Percentiles rank a stretch among this genome's conserved stretches.
Evolutionary conservation across 1,284 basidiomycete genomes (phyloP).

Genomic region (Leccinum subspadiceum): DNA sequence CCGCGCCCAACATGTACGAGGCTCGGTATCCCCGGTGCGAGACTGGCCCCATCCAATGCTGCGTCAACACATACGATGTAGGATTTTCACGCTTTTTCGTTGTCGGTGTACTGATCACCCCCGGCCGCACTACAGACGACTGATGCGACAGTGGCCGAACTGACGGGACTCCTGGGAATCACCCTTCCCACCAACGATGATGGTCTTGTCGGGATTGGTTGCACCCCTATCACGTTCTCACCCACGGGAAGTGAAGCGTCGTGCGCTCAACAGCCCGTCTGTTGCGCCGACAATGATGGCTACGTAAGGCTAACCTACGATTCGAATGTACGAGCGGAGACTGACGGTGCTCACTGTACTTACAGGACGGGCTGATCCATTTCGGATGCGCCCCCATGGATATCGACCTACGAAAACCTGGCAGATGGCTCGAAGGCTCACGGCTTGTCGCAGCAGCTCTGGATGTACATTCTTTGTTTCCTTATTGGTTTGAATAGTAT

Average conservation of each 20-base stretch:
- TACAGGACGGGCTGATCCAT: neutral
- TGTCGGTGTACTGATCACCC: neutral
- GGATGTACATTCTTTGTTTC: neutral
- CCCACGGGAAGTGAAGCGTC: neutral
- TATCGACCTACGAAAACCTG: neutral
- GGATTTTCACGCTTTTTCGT: neutral
- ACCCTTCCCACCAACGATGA: neutral
- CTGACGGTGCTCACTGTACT: neutral
- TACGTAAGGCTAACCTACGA: neutral
- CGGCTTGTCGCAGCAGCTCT: neutral
- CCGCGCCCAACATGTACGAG: conserved; percentile 3
- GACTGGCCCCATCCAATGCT: conserved; percentile 11
- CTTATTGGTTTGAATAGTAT: conserved; percentile 3
- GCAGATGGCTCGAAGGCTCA: neutral
- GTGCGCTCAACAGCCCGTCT: conserved; percentile 17
- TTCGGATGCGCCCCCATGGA: neutral
- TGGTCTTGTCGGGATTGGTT: conserved; percentile 8
- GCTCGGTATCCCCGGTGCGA: conserved; percentile 2
- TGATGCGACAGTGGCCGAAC: neutral
- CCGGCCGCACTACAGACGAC: neutral
- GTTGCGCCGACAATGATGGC: conserved; percentile 7
- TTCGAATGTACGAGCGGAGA: neutral
- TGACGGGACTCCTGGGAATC: neutral
- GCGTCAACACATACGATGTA: conserved; percentile 4
- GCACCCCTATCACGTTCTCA: neutral